Conservation (phyloP, 2,329 filamentous ascomycete genomes). For the Fusarium sp. region DNA sequence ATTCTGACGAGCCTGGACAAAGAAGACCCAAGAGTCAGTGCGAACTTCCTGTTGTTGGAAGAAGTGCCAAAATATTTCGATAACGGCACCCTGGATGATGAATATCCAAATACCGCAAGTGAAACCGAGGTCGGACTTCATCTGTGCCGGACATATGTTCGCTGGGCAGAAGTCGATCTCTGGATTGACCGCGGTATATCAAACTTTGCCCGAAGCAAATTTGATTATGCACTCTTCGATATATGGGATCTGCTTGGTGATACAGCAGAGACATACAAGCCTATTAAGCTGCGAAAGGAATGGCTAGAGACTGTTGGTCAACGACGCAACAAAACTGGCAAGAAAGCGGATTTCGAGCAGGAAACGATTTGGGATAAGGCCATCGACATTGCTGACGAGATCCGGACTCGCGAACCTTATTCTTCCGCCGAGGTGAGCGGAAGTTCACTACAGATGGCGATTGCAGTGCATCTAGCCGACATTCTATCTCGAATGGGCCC, state of each 20-base stretch:
- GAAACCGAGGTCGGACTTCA: not conserved
- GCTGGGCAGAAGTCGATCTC: not conserved
- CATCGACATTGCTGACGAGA: not conserved
- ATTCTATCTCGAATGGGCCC: not conserved
- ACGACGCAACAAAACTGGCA: not conserved
- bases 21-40: not conserved
- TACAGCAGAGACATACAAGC: not conserved
- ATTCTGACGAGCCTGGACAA: not conserved
- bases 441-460: not conserved
- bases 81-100: not conserved
- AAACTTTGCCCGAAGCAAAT: not conserved
- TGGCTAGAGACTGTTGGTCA: not conserved
- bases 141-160: not conserved
- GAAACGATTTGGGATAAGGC: not conserved
- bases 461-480: not conserved
- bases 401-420: not conserved
- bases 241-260: not conserved
- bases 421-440: not conserved
- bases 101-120: not conserved
- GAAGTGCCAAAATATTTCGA: not conserved
- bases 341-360: accelerated
- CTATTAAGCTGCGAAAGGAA: not conserved
- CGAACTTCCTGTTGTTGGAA: not conserved
- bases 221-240: not conserved
- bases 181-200: not conserved